Evolutionary conservation across 208 protist genomes (phyloP).

Genomic region (Acanthamoeba culbertsoni): DNA sequence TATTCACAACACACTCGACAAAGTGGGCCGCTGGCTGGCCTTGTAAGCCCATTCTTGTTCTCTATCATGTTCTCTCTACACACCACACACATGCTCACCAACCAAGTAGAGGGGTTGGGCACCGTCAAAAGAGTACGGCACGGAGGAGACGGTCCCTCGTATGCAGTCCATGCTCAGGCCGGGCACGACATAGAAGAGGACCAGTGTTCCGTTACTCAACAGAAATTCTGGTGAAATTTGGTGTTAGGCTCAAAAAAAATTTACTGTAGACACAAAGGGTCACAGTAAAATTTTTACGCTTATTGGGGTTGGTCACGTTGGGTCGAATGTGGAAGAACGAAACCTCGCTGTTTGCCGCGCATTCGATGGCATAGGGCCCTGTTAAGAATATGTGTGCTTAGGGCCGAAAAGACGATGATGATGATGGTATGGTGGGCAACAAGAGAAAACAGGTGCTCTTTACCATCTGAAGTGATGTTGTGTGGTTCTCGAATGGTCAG

Average conservation of each 20-base stretch:
- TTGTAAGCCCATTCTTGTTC: too few relatives aligned
- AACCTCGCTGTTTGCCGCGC: neutral
- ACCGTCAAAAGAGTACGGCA: neutral
- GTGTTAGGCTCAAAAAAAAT: too few relatives aligned
- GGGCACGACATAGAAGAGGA: neutral
- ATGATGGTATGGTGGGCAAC: too few relatives aligned
- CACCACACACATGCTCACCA: neutral
- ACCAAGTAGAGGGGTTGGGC: neutral
- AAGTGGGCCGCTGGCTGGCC: too few relatives aligned
- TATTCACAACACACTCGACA: neutral
- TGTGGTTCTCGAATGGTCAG: too few relatives aligned
- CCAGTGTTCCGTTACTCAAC: neutral
- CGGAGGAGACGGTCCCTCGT: neutral
- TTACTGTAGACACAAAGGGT: too few relatives aligned
- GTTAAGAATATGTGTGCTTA: neutral
- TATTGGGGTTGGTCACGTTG: neutral
- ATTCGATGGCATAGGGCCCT: neutral
- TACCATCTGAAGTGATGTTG: too few relatives aligned
- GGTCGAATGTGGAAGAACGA: neutral
- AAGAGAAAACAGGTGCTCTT: too few relatives aligned
- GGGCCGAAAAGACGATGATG: too few relatives aligned
- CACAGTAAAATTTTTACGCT: too few relatives aligned
- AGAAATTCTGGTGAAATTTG: neutral
- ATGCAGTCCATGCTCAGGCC: neutral
- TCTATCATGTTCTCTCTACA: too few relatives aligned